Conservation (phyloP, 2,329 filamentous ascomycete genomes). For the Diplodia mutila region DNA sequence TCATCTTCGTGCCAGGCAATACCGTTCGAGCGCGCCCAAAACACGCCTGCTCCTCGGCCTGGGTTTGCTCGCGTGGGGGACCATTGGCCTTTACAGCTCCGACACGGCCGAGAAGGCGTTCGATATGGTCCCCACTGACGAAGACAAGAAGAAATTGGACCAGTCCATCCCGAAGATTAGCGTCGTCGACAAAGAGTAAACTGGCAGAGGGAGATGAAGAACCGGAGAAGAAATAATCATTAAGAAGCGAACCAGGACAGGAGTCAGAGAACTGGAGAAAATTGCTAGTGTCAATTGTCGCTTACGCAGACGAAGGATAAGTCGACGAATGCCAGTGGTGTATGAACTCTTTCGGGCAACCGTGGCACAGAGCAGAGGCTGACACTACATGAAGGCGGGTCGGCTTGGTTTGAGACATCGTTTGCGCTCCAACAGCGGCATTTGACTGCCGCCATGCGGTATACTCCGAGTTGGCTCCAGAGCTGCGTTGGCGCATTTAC, state of each 20-base stretch:
- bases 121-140: conserved; percentile 71
- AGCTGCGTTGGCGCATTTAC: neutral
- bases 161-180: conserved; percentile 65
- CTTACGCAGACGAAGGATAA: neutral
- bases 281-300: neutral
- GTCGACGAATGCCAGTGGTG: neutral
- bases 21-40: conserved; percentile 70
- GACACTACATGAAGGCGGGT: neutral
- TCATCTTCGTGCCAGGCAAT: conserved; percentile 47
- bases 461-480: neutral
- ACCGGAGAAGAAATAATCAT: conserved; percentile 65
- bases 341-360: neutral
- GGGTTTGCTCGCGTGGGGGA: conserved; percentile 76
- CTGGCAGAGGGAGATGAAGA: conserved; percentile 36
- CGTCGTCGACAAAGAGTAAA: conserved; percentile 53
- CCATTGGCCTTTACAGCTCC: conserved; percentile 71
- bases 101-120: conserved; percentile 74
- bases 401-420: neutral
- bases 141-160: conserved; percentile 71
- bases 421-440: neutral
- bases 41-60: conserved; percentile 73
- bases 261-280: neutral
- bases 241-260: conserved; percentile 30
- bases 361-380: neutral
- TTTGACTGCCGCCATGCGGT: neutral